These are phyloP conservation scores for Ormosia semicastrata DNA, from an alignment of 306 rosid species.

Conservation along the genomic window DNA sequence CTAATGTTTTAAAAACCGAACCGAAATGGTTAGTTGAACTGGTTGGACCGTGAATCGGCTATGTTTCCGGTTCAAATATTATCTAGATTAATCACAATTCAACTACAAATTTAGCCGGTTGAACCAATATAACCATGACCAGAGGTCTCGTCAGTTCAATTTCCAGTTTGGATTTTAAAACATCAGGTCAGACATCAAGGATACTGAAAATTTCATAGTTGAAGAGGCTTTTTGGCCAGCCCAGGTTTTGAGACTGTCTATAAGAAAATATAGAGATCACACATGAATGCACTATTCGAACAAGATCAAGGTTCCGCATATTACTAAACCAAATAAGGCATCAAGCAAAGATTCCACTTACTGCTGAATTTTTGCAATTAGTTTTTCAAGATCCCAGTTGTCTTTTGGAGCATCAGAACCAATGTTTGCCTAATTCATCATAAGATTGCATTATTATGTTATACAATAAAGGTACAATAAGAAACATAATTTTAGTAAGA, in stretches of 20 bases:
- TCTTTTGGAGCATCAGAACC: constrained; percentile 85
- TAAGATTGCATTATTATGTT: constrained; percentile 10
- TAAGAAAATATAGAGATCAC: neutral
- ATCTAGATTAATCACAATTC: no score
- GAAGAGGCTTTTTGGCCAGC: neutral
- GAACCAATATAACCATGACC: no score
- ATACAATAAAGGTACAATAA: neutral
- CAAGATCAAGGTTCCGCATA: neutral
- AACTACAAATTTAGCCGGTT: no score
- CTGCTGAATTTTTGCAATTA: constrained; percentile 92
- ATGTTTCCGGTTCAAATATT: no score
- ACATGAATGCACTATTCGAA: neutral
- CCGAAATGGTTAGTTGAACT: neutral
- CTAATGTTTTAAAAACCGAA: no score
- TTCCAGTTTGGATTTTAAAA: no score
- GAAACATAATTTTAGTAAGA: neutral
- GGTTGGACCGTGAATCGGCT: no score
- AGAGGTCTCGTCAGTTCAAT: no score
- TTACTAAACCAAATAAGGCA: neutral
- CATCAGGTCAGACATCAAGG: no score
- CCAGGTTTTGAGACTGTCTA: neutral
- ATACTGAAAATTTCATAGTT: no score
- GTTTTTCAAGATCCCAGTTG: constrained; percentile 94
- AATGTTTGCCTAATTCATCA: constrained; percentile 76
- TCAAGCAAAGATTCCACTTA: constrained; percentile 52